phyloP scores from a whole-genome alignment of 345 rosid genomes.

The Arabis alpina region DNA sequence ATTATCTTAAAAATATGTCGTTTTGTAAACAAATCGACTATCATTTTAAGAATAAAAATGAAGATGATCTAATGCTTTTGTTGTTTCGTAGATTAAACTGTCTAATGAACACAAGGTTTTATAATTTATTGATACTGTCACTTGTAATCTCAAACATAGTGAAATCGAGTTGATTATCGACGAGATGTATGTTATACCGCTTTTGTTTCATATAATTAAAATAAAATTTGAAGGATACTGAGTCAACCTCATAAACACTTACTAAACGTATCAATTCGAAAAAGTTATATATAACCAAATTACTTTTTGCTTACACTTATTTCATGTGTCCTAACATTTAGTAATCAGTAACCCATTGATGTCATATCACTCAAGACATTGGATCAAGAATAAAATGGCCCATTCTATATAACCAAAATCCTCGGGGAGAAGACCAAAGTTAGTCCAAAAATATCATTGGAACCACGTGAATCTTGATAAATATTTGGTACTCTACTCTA shows the following conservation, averaged over 20 bases:
- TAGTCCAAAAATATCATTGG: slow-evolving; percentile 45
- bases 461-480: slow-evolving; percentile 47
- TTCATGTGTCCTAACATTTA: not conserved
- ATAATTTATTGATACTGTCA: too few relatives aligned
- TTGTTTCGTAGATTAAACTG: too few relatives aligned
- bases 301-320: not conserved
- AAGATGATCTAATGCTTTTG: too few relatives aligned
- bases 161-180: not conserved
- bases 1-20: too few relatives aligned
- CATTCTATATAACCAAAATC: slow-evolving; percentile 35
- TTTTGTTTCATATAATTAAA: not conserved
- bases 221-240: not conserved
- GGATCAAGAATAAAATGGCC: slow-evolving; percentile 17
- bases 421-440: slow-evolving; percentile 42
- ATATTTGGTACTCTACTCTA: slow-evolving; percentile 40
- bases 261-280: not conserved
- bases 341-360: not conserved
- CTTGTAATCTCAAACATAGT: too few relatives aligned
- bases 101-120: too few relatives aligned
- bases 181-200: slow-evolving; percentile 3
- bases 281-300: not conserved
- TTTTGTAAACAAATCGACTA: too few relatives aligned
- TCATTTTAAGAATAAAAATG: too few relatives aligned
- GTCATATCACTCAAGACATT: too few relatives aligned
- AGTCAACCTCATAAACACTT: not conserved